A percentile compares a stretch with the other conserved stretches of the same genome.
Conservation (phyloP, 1,139 yeast species). For the Suhomyces ambrosiae region DNA sequence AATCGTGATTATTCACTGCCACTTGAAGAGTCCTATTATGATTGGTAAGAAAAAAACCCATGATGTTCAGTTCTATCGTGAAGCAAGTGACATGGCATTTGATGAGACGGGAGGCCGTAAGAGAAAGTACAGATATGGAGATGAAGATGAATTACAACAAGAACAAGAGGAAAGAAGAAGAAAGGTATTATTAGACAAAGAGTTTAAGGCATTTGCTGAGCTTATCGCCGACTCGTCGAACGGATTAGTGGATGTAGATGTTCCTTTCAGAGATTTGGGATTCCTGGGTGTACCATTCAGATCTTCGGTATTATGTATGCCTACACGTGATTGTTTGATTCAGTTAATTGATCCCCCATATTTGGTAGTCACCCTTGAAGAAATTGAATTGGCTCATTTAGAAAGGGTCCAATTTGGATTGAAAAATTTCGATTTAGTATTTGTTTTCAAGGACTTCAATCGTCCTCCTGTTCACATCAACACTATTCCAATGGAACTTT, state of each 20-base stretch:
- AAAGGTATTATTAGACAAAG: slow-evolving; percentile 87
- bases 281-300: slow-evolving; percentile 97
- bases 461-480: slow-evolving; percentile 90
- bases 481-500: slow-evolving; percentile 88
- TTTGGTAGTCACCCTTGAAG: slow-evolving; percentile 85
- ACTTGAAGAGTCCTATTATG: slow-evolving; percentile 88
- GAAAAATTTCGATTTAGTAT: slow-evolving; percentile 93
- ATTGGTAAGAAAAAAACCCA: slow-evolving; percentile 94
- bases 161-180: slow-evolving; percentile 98
- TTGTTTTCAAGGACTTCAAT: slow-evolving; percentile 87
- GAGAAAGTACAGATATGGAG: slow-evolving; percentile 90
- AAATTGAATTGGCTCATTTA: slow-evolving; percentile 90
- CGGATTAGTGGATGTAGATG: slow-evolving; percentile 82
- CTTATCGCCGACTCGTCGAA: slow-evolving; percentile 84
- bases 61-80: slow-evolving; percentile 95
- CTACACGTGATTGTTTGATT: slow-evolving; percentile 94
- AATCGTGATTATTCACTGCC: slow-evolving; percentile 89
- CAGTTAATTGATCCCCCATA: slow-evolving; percentile 96
- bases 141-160: slow-evolving; percentile 97
- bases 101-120: slow-evolving; percentile 97
- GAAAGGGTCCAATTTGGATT: slow-evolving; percentile 98
- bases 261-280: slow-evolving; percentile 94
- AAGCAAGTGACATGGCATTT: slow-evolving; percentile 93
- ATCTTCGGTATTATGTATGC: slow-evolving; percentile 93
- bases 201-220: slow-evolving; percentile 87